Conservation (phyloP, 768 basidiomycete genomes). For the Pulveroboletus sp. region DNA sequence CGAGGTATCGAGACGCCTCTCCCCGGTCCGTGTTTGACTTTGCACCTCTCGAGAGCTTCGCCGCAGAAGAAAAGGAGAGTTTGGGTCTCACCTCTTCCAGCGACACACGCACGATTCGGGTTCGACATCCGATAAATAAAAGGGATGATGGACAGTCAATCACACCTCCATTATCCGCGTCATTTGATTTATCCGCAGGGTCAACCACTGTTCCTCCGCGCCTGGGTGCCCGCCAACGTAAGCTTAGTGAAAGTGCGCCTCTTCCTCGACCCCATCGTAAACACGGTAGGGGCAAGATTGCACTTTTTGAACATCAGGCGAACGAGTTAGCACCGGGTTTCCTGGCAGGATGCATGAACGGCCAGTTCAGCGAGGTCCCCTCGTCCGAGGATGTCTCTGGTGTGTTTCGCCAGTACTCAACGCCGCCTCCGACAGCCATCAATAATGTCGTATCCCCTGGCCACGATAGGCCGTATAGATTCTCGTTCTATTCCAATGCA, state of each 20-base stretch:
- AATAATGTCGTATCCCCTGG: constrained; percentile 43
- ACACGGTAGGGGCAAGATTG: constrained; percentile 76
- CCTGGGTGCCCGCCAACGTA: constrained; percentile 62
- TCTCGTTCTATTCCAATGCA: constrained; percentile 96
- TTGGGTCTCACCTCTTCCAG: constrained; percentile 53
- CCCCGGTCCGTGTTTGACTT: constrained; percentile 68
- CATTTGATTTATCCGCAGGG: constrained; percentile 12
- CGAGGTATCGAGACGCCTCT: constrained; percentile 62
- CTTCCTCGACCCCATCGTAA: constrained; percentile 56
- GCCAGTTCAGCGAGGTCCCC: constrained; percentile 37
- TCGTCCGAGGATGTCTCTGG: constrained; percentile 38
- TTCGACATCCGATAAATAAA: constrained; percentile 11
- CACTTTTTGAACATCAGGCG: constrained; percentile 70
- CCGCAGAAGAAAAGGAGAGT: constrained; percentile 57
- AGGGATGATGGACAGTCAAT: constrained; percentile 6
- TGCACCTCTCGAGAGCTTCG: constrained; percentile 70
- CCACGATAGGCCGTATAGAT: constrained; percentile 90
- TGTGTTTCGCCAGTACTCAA: constrained; percentile 9
- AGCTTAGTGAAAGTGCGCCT: constrained; percentile 79
- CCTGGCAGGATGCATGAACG: constrained; percentile 32
- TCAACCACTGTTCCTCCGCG: constrained; percentile 10
- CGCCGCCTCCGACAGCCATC: constrained; percentile 9
- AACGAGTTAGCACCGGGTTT: constrained; percentile 48
- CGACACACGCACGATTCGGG: constrained; percentile 18
- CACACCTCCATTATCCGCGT: neutral